Percentiles rank a stretch among this genome's conserved stretches.
phyloP scores from a whole-genome alignment of 1,284 basidiomycete genomes.

The Xerocomus minutiporus region DNA sequence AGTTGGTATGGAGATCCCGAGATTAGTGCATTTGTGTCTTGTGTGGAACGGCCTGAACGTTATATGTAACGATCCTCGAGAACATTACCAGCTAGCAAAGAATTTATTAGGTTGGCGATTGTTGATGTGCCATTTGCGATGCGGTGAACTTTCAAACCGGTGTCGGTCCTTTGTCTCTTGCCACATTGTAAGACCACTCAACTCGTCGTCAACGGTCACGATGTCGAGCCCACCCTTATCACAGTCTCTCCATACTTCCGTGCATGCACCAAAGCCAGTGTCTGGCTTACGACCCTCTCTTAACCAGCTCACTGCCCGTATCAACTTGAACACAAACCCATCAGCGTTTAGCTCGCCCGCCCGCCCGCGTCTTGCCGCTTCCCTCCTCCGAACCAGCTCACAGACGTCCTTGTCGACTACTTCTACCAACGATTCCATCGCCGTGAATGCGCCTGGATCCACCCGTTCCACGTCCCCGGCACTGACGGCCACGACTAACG shows the following conservation, averaged over 20 bases:
- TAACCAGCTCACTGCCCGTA: conserved; percentile 74
- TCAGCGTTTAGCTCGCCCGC: conserved; percentile 35
- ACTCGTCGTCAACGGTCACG: conserved; percentile 15
- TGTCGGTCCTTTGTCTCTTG: conserved; percentile 13
- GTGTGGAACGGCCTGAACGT: no score
- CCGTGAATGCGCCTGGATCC: conserved; percentile 52
- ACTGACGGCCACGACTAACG: conserved; percentile 37
- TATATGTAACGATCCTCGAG: no score
- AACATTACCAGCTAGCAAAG: no score
- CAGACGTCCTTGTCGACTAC: conserved; percentile 49
- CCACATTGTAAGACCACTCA: conserved; percentile 6
- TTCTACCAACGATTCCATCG: conserved; percentile 56
- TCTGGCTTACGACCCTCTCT: conserved; percentile 53
- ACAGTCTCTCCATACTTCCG: conserved; percentile 30
- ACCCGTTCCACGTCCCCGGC: conserved; percentile 47
- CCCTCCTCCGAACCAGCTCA: conserved; percentile 62
- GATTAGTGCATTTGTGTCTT: no score
- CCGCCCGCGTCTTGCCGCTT: conserved; percentile 71
- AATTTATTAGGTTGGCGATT: no score
- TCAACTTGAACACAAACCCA: conserved; percentile 45
- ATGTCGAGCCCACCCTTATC: conserved; percentile 32
- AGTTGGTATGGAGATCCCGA: no score
- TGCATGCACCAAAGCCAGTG: conserved; percentile 39
- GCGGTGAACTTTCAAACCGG: neutral
- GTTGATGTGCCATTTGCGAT: no score